These are phyloP conservation scores for Sugiyamaella mastotermitis DNA, from an alignment of 805 yeast genomes.

Conservation along the genomic window DNA sequence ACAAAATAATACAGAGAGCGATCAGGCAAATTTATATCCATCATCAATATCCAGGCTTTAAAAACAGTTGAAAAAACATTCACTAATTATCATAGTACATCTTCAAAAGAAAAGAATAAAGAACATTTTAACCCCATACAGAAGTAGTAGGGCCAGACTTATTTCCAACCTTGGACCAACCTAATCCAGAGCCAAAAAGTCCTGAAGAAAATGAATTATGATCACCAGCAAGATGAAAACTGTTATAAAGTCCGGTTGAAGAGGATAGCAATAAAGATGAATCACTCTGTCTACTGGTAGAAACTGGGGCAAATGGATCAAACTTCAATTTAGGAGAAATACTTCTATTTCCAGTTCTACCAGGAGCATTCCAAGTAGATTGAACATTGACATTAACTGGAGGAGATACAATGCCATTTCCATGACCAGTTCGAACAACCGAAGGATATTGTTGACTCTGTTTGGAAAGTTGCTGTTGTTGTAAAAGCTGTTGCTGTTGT, in stretches of 20 bases:
- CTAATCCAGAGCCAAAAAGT: constrained; percentile 1
- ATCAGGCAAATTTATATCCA: too few relatives aligned
- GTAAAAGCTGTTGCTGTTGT: constrained; percentile 1
- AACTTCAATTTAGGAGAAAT: constrained; percentile 15
- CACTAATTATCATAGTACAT: too few relatives aligned
- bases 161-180: constrained; percentile 19
- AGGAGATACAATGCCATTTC: not conserved
- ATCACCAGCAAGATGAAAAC: too few relatives aligned
- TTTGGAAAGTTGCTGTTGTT: constrained; percentile 4
- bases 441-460: not conserved
- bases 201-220: not conserved
- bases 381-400: not conserved
- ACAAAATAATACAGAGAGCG: too few relatives aligned
- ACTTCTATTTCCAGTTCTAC: constrained; percentile 3
- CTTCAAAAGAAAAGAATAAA: too few relatives aligned
- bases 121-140: constrained; percentile 20
- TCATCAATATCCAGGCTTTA: too few relatives aligned
- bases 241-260: too few relatives aligned
- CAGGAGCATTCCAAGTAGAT: not conserved
- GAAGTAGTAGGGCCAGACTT: constrained; percentile 14
- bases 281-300: too few relatives aligned
- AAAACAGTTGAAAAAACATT: too few relatives aligned
- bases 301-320: constrained; percentile 19
- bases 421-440: not conserved
- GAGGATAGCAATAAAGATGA: too few relatives aligned